Conservation (phyloP, 2,329 filamentous ascomycete species). For the Fusarium verrucosum region DNA sequence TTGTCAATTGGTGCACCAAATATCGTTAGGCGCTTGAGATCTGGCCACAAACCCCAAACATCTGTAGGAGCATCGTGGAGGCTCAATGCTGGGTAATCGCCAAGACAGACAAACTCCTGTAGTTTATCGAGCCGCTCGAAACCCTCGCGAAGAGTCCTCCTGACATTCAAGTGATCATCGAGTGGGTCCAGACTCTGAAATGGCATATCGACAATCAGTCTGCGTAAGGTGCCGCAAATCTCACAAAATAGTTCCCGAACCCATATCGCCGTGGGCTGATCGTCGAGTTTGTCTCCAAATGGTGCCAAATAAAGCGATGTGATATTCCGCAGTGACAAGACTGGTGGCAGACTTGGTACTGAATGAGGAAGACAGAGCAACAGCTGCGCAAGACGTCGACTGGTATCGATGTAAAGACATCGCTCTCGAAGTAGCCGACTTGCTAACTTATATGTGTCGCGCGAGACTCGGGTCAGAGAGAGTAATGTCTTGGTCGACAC, state of each 20-base stretch:
- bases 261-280: constrained; percentile 53
- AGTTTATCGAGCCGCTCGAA: constrained; percentile 55
- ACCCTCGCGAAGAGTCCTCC: constrained; percentile 55
- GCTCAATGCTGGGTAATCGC: constrained; percentile 56
- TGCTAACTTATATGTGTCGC: constrained; percentile 53
- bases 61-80: constrained; percentile 48
- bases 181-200: constrained; percentile 55
- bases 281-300: constrained; percentile 50
- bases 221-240: constrained; percentile 52
- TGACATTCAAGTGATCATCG: constrained; percentile 54
- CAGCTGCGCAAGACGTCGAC: constrained; percentile 47
- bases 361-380: constrained; percentile 49
- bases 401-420: constrained; percentile 57
- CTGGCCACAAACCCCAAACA: constrained; percentile 56
- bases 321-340: constrained; percentile 47
- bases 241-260: constrained; percentile 55
- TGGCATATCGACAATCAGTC: constrained; percentile 60
- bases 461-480: constrained; percentile 55
- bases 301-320: constrained; percentile 55
- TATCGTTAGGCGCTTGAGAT: constrained; percentile 54
- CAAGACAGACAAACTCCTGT: constrained; percentile 59
- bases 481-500: constrained; percentile 55
- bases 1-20: constrained; percentile 53
- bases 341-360: constrained; percentile 44
- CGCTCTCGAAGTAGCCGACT: constrained; percentile 55